phyloP scores from a whole-genome alignment of 1,284 basidiomycete genomes.

The Polyporus tsugae region DNA sequence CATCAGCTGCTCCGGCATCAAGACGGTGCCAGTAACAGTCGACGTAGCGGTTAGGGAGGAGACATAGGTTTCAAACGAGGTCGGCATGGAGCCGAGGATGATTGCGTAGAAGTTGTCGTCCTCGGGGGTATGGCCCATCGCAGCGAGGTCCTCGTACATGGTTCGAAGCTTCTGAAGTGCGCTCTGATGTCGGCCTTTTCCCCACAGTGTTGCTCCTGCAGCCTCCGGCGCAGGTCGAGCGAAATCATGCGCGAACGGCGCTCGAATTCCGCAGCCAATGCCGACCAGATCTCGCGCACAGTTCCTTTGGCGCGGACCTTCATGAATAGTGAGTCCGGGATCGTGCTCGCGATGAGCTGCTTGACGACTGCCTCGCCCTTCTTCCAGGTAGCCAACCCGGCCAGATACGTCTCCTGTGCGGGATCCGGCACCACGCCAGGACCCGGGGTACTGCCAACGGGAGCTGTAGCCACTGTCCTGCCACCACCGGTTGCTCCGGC shows the following conservation, averaged over 20 bases:
- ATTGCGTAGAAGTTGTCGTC: not conserved
- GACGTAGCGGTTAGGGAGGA: slow-evolving; percentile 16
- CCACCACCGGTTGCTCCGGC: not conserved
- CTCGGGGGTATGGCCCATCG: slow-evolving; percentile 26
- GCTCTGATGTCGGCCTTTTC: slow-evolving; percentile 32
- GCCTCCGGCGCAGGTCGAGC: slow-evolving; percentile 31
- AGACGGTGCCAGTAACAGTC: slow-evolving; percentile 14
- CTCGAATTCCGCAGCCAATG: slow-evolving; percentile 25
- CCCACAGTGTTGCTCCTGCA: slow-evolving; percentile 28
- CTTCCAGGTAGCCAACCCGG: slow-evolving; percentile 16
- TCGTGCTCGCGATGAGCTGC: slow-evolving; percentile 24
- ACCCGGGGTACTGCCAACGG: not conserved
- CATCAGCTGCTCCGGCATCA: slow-evolving; percentile 30
- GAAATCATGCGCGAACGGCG: slow-evolving; percentile 31
- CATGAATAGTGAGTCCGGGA: slow-evolving; percentile 26
- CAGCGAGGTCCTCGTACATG: slow-evolving; percentile 33
- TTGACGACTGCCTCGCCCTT: slow-evolving; percentile 25
- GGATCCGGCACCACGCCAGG: not conserved
- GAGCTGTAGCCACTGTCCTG: not conserved
- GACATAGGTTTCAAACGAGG: slow-evolving; percentile 21
- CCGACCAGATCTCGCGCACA: slow-evolving; percentile 27
- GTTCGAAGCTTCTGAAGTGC: slow-evolving; percentile 30
- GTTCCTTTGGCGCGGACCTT: slow-evolving; percentile 14
- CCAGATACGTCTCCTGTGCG: slow-evolving; percentile 9
- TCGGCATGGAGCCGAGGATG: slow-evolving; percentile 26